phyloP scores from a whole-genome alignment of 305 asterid genomes.

The Fraxinus platypoda region DNA sequence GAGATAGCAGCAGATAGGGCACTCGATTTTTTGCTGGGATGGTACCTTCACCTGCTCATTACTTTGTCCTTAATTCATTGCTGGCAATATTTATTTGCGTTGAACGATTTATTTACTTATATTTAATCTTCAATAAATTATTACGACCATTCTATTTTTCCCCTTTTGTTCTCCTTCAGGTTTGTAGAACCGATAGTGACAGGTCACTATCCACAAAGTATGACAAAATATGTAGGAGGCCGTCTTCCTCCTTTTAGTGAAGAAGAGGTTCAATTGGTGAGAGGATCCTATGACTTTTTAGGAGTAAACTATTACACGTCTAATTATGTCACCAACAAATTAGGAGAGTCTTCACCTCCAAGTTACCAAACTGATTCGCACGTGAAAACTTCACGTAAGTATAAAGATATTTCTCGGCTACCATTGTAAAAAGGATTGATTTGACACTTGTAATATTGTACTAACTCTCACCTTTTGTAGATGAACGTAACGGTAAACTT shows the following conservation, averaged over 20 bases:
- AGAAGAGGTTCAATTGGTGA: not conserved
- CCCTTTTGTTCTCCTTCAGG: not conserved
- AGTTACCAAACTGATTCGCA: slow-evolving; percentile 34
- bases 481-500: not conserved
- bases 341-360: not conserved
- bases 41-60: not conserved
- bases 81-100: not conserved
- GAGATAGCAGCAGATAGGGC: not conserved
- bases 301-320: not conserved
- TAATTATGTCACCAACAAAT: not conserved
- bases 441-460: too few relatives aligned
- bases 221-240: not conserved
- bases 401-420: not conserved
- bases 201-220: not conserved
- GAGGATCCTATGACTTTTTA: not conserved
- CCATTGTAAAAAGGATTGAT: not conserved
- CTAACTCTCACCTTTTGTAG: not conserved
- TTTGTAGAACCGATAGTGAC: not conserved
- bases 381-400: not conserved
- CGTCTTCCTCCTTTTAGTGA: not conserved
- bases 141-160: not conserved
- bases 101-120: too few relatives aligned
- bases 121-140: too few relatives aligned
- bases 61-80: not conserved
- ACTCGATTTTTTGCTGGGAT: not conserved